Evolutionary conservation across 768 basidiomycete species (phyloP).

Genomic region (Roridomyces roridus): DNA sequence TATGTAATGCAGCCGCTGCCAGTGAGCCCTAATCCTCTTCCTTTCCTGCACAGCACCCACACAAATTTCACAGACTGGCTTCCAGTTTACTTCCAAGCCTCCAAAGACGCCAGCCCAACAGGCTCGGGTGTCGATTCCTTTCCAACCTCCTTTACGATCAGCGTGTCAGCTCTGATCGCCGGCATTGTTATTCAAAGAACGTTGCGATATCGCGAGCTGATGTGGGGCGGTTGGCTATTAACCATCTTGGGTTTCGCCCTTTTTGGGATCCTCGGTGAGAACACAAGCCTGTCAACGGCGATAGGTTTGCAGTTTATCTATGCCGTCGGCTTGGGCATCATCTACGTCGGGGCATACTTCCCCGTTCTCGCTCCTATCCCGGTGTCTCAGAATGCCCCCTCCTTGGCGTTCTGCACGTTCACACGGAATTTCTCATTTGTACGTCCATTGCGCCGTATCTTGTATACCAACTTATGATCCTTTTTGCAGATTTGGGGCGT

Average conservation of each 20-base stretch:
- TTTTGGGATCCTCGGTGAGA: slow-evolving; percentile 20
- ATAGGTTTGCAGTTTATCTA: slow-evolving; percentile 28
- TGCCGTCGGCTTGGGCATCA: slow-evolving; percentile 30
- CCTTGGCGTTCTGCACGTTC: slow-evolving; percentile 51
- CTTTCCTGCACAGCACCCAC: no score
- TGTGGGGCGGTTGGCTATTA: background rate
- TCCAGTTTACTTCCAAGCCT: slow-evolving; percentile 51
- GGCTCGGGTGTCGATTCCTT: slow-evolving; percentile 40
- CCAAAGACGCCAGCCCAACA: slow-evolving; percentile 37
- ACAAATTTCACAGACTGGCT: slow-evolving; percentile 49
- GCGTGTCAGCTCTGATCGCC: slow-evolving; percentile 25
- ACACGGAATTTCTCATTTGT: slow-evolving; percentile 42
- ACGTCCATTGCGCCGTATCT: slow-evolving; percentile 1
- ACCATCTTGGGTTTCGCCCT: background rate
- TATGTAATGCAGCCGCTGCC: no score
- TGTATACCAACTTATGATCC: background rate
- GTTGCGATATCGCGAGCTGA: slow-evolving; percentile 23
- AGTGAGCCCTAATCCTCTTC: no score
- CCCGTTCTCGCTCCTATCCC: slow-evolving; percentile 56
- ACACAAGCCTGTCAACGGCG: slow-evolving; percentile 12
- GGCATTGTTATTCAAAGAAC: slow-evolving; percentile 34
- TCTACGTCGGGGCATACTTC: slow-evolving; percentile 38
- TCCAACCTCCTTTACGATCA: slow-evolving; percentile 7
- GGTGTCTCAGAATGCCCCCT: slow-evolving; percentile 50
- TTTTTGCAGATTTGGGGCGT: slow-evolving; percentile 55